Base-by-base conservation (phyloP, 2,329 filamentous ascomycete species). In the Endothia cerciana region DNA sequence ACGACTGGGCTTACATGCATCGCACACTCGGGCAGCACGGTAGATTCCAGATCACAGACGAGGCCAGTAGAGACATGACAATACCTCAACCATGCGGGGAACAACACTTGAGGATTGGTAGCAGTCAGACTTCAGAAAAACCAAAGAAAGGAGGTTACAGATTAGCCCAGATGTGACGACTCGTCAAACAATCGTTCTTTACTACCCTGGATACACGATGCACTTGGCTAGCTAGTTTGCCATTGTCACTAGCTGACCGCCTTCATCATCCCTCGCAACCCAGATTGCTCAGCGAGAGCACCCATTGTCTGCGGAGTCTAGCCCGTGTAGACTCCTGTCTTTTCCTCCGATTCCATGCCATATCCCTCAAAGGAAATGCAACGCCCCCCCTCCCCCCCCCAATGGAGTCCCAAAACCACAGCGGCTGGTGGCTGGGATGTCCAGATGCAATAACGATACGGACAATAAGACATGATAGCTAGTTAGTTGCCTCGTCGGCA, bases 211-310 rank as follows among this genome's bases (percentile, higher is more conserved):
- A 15, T 51, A 51, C 28, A 25, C 56, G 25, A 25, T 10, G 40
- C 22, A 17, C 22, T 30, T 28, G 40, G 25, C 40, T 30, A 45
- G 56, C 56, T 43, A 43, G 55, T 22, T 41, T 40, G 13, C 47
- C 47, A 51, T n/a, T 40, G 22, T 45, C 38, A 43, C 40, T 22
- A 11, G 7, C 25, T 51, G 11, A 6, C 25, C 22, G 28, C 15
- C 45, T 51, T 51, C 11, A 2, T 11, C 22, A 28, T 30, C 22
- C 28, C 47, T n/a, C 47, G 28, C 47, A 30, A 15, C 22, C 22
- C 47, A 17, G 11, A 51, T 51, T 51, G 57, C 57, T n/a, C 40
- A 28, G 57, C 40, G 57, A 45, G 57, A 59, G 57, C 57, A 4
- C 17, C 47, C 47, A 51, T 25, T 11, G 36, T 25, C 19, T 33